These are phyloP conservation scores for Piper betle DNA, from an alignment of 164 flowering plant genomes.

Conservation along the genomic window DNA sequence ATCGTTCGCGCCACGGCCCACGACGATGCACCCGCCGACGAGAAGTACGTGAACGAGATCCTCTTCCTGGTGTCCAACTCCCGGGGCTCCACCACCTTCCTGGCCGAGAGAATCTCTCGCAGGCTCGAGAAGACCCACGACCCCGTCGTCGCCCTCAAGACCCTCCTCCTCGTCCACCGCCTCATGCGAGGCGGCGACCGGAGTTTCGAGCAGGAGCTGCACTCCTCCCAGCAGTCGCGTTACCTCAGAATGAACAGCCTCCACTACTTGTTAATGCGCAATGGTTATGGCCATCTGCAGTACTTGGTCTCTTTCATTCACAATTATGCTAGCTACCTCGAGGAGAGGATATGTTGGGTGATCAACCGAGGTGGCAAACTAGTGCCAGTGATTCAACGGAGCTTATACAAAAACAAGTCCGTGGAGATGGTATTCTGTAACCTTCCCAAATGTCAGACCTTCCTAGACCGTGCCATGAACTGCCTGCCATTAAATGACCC, in stretches of 20 bases:
- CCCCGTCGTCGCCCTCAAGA: slow-evolving; percentile 51
- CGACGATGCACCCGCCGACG: slow-evolving; percentile 41
- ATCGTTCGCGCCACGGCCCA: slow-evolving; percentile 61
- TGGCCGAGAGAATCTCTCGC: slow-evolving; percentile 33
- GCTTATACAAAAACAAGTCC: slow-evolving; percentile 19
- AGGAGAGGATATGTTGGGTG: slow-evolving; percentile 35
- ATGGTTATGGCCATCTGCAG: slow-evolving; percentile 13
- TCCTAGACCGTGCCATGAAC: slow-evolving; percentile 38
- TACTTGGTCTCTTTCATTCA: slow-evolving; percentile 20
- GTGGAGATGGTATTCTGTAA: slow-evolving; percentile 28
- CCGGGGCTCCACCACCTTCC: slow-evolving; percentile 35
- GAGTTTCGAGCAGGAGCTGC: slow-evolving; percentile 41
- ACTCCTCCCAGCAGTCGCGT: slow-evolving; percentile 20
- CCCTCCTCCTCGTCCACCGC: slow-evolving; percentile 48
- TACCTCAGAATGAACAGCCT: slow-evolving; percentile 26
- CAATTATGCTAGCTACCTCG: slow-evolving; percentile 27
- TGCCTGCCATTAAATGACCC: slow-evolving; percentile 25
- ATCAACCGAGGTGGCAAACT: slow-evolving; percentile 47
- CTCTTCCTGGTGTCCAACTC: slow-evolving; percentile 55
- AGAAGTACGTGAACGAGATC: slow-evolving; percentile 50
- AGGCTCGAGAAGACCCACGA: slow-evolving; percentile 47
- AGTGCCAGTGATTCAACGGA: slow-evolving; percentile 19
- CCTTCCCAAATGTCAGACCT: slow-evolving; percentile 31
- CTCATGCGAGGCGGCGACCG: slow-evolving; percentile 55
- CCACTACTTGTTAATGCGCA: slow-evolving; percentile 14